phyloP scores from a whole-genome alignment of 176 grass and related monocot species.

The Avena insularis region DNA sequence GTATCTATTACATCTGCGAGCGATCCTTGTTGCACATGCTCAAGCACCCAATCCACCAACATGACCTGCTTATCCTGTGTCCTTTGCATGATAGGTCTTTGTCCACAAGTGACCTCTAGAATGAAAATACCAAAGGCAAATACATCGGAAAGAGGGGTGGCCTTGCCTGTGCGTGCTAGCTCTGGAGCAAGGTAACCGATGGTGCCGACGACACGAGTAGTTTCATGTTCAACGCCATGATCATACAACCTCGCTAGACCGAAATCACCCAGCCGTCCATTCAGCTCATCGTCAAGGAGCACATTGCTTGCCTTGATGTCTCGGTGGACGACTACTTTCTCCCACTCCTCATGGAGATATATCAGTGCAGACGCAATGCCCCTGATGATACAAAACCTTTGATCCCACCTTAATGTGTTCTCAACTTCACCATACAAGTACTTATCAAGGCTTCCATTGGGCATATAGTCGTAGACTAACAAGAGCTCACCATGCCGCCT shows the following conservation, averaged over 20 bases:
- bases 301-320: slow-evolving; percentile 23
- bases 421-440: slow-evolving; percentile 15
- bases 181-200: slow-evolving; percentile 39
- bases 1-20: slow-evolving; percentile 1
- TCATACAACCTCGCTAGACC: slow-evolving; percentile 17
- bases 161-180: slow-evolving; percentile 28
- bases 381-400: slow-evolving; percentile 33
- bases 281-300: neutral
- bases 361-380: slow-evolving; percentile 5
- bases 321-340: slow-evolving; percentile 30
- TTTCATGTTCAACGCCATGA: slow-evolving; percentile 6
- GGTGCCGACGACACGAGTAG: slow-evolving; percentile 35
- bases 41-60: slow-evolving; percentile 32
- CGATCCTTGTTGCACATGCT: slow-evolving; percentile 5
- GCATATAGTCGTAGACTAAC: neutral
- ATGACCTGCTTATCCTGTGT: slow-evolving; percentile 4
- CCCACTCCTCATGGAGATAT: slow-evolving; percentile 30
- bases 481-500: slow-evolving; percentile 1
- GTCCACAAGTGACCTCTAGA: slow-evolving; percentile 30
- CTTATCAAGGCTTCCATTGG: slow-evolving; percentile 15
- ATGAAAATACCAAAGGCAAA: slow-evolving; percentile 29
- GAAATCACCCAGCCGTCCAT: neutral
- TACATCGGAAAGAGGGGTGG: neutral
- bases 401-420: slow-evolving; percentile 9
- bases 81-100: slow-evolving; percentile 29